These are phyloP conservation scores for Xylariaceae sp. DNA, from an alignment of 2,329 filamentous ascomycete genomes.

Conservation along the genomic window DNA sequence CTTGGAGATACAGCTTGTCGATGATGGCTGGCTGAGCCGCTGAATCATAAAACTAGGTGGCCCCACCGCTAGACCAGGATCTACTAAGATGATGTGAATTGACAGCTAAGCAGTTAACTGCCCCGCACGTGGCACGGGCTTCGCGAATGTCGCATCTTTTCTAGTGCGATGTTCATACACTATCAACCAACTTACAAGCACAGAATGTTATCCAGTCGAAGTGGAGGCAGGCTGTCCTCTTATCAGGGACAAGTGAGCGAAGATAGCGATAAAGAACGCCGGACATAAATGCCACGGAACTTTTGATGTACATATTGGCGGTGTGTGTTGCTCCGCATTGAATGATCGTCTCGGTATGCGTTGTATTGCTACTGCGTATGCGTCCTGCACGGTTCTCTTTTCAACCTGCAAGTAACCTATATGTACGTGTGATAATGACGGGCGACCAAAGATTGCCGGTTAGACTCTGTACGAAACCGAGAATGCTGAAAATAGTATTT, in stretches of 20 bases:
- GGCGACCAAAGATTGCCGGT: no score
- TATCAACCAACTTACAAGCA: neutral
- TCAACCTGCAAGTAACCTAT: neutral
- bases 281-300: neutral
- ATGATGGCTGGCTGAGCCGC: neutral
- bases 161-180: neutral
- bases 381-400: conserved; percentile 7
- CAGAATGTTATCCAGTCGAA: neutral
- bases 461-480: no score
- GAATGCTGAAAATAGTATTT: no score
- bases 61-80: neutral
- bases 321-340: conserved; percentile 22
- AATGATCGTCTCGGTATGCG: conserved; percentile 12
- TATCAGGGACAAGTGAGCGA: neutral
- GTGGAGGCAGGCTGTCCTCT: neutral
- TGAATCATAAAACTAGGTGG: neutral
- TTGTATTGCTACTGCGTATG: conserved; percentile 10
- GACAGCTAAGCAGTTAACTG: conserved; percentile 5
- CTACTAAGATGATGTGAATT: conserved; percentile 4
- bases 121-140: conserved; percentile 18
- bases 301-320: conserved; percentile 9
- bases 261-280: neutral
- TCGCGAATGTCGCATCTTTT: conserved; percentile 4
- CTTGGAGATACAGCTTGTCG: neutral
- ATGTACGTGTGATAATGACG: neutral